phyloP scores from a whole-genome alignment of 169 alveolate genomes.

The Cryptosporidium meleagridis region DNA sequence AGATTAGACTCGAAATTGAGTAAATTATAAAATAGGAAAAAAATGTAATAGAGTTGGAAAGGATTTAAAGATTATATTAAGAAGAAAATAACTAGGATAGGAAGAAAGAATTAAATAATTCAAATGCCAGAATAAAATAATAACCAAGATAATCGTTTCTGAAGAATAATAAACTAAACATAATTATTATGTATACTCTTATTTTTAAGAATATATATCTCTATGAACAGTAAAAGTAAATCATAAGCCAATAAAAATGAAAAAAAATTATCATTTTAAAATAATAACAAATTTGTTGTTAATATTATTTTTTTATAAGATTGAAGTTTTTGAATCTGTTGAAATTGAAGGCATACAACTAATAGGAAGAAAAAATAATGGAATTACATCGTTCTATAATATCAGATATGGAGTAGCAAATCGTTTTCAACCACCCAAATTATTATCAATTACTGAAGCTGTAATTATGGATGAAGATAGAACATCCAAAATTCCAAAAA shows the following conservation, averaged over 20 bases:
- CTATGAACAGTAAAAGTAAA: background rate
- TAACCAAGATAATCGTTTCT: background rate
- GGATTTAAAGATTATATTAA: background rate
- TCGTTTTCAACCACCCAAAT: conserved; percentile 62
- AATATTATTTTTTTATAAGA: conserved; percentile 12
- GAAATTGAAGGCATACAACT: conserved; percentile 71
- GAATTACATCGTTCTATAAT: conserved; percentile 49
- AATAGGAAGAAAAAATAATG: conserved; percentile 44
- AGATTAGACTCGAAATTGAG: conserved; percentile 31
- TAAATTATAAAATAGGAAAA: conserved; percentile 1
- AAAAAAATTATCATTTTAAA: background rate
- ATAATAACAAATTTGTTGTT: conserved; percentile 34
- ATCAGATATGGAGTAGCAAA: conserved; percentile 61
- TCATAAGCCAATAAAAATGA: background rate
- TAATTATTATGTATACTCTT: background rate
- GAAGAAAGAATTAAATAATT: background rate
- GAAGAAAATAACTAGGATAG: background rate
- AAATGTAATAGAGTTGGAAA: background rate
- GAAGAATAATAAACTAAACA: background rate
- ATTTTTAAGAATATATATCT: background rate
- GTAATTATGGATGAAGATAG: conserved; percentile 54
- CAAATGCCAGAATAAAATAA: background rate
- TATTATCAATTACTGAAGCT: conserved; percentile 57
- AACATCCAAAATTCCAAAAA: conserved; percentile 37
- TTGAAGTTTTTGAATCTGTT: conserved; percentile 36